Evolutionary conservation across 2,329 filamentous ascomycete genomes (phyloP), one percentile per base, ranked within the genome.

Genomic region (Epichloe festucae): DNA sequence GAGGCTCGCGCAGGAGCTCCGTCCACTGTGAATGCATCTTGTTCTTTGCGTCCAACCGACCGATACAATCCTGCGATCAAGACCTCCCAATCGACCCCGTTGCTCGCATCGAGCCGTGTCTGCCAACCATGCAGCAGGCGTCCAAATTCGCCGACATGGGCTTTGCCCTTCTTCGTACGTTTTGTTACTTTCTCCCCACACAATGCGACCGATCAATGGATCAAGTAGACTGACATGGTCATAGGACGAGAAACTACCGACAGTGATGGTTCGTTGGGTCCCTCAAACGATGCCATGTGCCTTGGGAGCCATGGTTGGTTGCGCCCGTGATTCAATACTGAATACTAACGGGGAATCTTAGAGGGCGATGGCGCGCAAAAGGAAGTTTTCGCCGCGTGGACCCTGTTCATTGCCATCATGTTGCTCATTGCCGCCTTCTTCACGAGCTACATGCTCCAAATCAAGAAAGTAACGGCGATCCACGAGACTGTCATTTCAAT

Each of bases 401-500:
- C 91, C 34, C 82, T 98, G 59, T 95, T 96, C 71, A 98, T 98
- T 64, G 82, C 95, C 61, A 95, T 98, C 61, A 79, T 89, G 72
- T 82, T 98, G 60, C 82, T 98, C 62, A 95, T 97, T 59, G 80
- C 87, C 58, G 91, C 93, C 56, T 87, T 98, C 61, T 95, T 97
- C 69, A 95, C 89, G 44, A 96, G 90, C 75, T 98, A 98, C 72
- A 85, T 94, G 59, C 79, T 98, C 55, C 91, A 97, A 70, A 88
- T 93, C 72, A 90, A 88, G 71, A 96, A 94, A 72, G 90, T 98
- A 52, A 93, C 96, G 63, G 93, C 93, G 31, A 85, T 98, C 51
- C 93, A 98, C 69, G 93, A 98, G 73, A 98, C 93, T 2, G 93
- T 97, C 61, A 83, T 98, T 56, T 97, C 91, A 55, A 98, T 98